Conservation (phyloP, 2,329 filamentous ascomycete species). For the Celoporthe dispersa region DNA sequence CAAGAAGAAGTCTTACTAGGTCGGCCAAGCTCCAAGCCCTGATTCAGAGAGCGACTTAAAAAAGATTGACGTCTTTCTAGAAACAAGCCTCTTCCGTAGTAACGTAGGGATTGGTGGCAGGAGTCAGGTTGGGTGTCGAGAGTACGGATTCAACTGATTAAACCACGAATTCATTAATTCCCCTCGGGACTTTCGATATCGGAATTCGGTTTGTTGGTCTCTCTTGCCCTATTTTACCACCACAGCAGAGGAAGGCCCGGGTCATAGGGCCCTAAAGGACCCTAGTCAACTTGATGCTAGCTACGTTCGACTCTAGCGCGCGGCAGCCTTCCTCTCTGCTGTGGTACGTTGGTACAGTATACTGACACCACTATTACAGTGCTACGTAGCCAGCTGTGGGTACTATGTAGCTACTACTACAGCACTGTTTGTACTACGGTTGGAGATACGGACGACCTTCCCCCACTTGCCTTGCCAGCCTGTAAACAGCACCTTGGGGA, state of each 20-base stretch:
- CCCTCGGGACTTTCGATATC: not conserved
- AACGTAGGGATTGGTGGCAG: not conserved
- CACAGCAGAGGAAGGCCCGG: not conserved
- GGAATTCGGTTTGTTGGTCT: not conserved
- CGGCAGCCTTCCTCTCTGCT: not conserved
- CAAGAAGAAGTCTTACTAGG: not conserved
- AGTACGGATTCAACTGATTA: not conserved
- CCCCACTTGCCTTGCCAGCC: not conserved
- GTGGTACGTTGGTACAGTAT: not conserved
- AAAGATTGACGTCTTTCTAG: not conserved
- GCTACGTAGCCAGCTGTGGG: not conserved
- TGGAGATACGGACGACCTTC: too few relatives aligned
- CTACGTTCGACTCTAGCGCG: not conserved
- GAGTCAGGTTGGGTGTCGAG: not conserved
- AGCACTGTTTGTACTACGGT: too few relatives aligned
- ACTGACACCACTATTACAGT: not conserved
- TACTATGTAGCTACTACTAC: too few relatives aligned
- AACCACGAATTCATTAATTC: not conserved
- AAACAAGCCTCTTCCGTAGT: not conserved
- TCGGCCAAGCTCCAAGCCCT: not conserved
- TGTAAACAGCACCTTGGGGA: not conserved
- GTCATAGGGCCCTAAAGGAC: not conserved
- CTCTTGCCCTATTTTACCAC: too few relatives aligned
- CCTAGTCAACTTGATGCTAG: not conserved
- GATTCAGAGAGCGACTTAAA: not conserved